These are phyloP conservation scores for Cymodocea nodosa DNA, from an alignment of 116 monocot species.

Conservation along the genomic window DNA sequence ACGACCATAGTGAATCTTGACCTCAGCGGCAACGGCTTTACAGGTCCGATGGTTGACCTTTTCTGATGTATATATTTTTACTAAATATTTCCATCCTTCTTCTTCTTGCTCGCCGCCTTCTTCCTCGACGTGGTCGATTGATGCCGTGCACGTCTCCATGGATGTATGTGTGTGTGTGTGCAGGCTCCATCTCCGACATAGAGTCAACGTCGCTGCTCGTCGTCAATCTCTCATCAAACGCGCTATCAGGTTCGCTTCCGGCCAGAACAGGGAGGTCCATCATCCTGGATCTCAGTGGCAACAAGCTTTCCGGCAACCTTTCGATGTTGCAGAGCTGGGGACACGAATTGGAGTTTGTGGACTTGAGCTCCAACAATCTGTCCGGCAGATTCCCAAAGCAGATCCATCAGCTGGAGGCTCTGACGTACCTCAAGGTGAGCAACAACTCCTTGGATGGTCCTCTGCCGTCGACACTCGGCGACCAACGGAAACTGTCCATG, in stretches of 20 bases:
- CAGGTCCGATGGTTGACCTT: constrained; percentile 36
- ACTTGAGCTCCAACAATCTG: constrained; percentile 77
- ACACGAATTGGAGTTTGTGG: constrained; percentile 38
- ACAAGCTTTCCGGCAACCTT: constrained; percentile 49
- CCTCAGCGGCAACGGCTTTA: constrained; percentile 73
- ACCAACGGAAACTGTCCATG: constrained; percentile 28
- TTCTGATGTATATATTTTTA: background rate
- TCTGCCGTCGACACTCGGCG: constrained; percentile 60
- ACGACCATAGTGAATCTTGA: constrained; percentile 55
- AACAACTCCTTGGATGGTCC: constrained; percentile 56
- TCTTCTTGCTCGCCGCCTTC: background rate
- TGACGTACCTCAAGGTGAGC: constrained; percentile 39
- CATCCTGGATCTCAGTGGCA: constrained; percentile 57
- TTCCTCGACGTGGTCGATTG: background rate
- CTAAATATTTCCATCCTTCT: background rate
- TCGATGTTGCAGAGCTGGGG: constrained; percentile 51
- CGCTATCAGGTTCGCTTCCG: constrained; percentile 56
- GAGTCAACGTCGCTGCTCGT: constrained; percentile 57
- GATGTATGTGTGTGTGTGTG: background rate
- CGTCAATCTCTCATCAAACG: constrained; percentile 82
- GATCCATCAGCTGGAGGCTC: constrained; percentile 26
- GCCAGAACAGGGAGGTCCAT: constrained; percentile 29
- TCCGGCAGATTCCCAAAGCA: constrained; percentile 46
- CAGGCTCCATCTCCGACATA: constrained; percentile 47
- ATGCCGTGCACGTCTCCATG: background rate